Evolutionary conservation across 495 filamentous ascomycete genomes (phyloP).

Genomic region (Penicillium lividum): DNA sequence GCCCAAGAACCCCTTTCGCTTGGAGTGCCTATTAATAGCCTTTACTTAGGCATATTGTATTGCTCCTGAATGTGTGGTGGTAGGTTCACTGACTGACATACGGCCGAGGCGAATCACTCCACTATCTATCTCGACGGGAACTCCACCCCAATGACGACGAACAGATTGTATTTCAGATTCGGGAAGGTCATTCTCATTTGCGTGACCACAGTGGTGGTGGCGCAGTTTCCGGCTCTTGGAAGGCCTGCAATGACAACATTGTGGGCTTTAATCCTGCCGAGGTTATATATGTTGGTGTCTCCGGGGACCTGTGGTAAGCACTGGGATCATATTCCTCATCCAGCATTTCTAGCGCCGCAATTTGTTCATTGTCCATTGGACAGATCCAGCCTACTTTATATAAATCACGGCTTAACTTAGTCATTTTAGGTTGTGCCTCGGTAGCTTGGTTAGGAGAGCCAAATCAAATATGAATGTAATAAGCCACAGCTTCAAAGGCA

Average conservation of each 20-base stretch:
- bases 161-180: not conserved
- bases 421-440: too few species aligned
- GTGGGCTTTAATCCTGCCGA: not conserved
- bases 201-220: not conserved
- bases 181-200: not conserved
- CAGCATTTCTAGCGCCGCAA: slow-evolving; percentile 33
- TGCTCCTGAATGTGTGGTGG: not conserved
- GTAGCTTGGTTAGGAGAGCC: too few species aligned
- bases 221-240: not conserved
- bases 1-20: too few species aligned
- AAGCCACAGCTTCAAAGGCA: too few species aligned
- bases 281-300: not conserved
- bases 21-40: too few species aligned
- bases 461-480: too few species aligned
- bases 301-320: slow-evolving; percentile 2
- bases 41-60: not conserved
- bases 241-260: not conserved
- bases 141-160: not conserved
- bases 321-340: slow-evolving; percentile 29
- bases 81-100: not conserved
- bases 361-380: slow-evolving; percentile 31
- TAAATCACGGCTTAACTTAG: slow-evolving; percentile 5
- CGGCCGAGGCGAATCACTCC: not conserved
- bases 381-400: slow-evolving; percentile 40
- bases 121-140: not conserved